A percentile compares a stretch with the other conserved stretches of the same genome.
These are phyloP conservation scores for Tricholoma hemisulphureum DNA, from an alignment of 768 basidiomycete species.

Conservation along the genomic window DNA sequence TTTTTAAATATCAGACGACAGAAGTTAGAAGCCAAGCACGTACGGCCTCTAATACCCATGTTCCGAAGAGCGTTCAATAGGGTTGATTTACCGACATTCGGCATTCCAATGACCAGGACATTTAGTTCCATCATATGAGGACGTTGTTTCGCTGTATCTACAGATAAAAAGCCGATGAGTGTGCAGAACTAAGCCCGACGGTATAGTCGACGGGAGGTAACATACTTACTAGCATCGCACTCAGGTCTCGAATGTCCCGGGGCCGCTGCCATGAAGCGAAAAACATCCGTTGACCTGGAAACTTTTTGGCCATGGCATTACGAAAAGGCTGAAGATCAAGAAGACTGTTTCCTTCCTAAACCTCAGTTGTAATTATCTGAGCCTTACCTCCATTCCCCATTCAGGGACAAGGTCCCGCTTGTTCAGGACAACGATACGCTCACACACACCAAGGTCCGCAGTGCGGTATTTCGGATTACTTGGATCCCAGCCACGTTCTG, in stretches of 20 bases:
- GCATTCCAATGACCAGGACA: constrained; percentile 96
- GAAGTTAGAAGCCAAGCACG: constrained; percentile 29
- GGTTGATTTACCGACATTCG: constrained; percentile 97
- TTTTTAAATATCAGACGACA: constrained; percentile 6
- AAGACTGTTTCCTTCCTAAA: constrained; percentile 13
- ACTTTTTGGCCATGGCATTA: constrained; percentile 65
- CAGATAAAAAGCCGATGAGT: constrained; percentile 6
- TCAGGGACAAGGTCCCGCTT: constrained; percentile 89
- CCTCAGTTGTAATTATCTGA: constrained; percentile 6
- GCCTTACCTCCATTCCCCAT: constrained; percentile 81
- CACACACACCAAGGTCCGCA: constrained; percentile 51
- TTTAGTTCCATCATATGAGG: constrained; percentile 76
- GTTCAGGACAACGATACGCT: constrained; percentile 88
- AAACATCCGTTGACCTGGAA: constrained; percentile 65
- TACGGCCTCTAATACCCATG: constrained; percentile 85
- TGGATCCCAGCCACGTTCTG: constrained; percentile 60
- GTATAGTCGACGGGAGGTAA: constrained; percentile 27
- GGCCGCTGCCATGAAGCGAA: constrained; percentile 73
- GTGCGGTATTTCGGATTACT: constrained; percentile 39
- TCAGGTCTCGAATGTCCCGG: constrained; percentile 63
- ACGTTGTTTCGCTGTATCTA: constrained; percentile 69
- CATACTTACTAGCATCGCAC: constrained; percentile 72
- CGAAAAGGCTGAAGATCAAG: constrained; percentile 59
- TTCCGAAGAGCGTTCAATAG: constrained; percentile 86
- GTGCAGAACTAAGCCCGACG: neutral